Evolutionary conservation across 2,329 filamentous ascomycete genomes (phyloP).

Genomic region (Cryphonectria nitschkei): DNA sequence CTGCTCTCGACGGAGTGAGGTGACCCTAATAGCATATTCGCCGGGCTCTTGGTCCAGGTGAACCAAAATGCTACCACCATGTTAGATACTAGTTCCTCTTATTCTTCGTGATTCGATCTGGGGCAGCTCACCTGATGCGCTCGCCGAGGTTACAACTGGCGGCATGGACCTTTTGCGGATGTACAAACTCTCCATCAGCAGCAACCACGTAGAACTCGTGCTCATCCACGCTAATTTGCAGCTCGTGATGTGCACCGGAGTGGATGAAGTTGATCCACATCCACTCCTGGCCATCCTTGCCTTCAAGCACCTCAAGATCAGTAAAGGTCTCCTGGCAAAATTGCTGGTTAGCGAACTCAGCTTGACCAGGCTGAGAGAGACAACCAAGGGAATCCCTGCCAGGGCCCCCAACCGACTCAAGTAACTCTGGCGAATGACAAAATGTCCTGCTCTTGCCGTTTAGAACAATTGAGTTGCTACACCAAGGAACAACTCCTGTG

Average conservation of each 20-base stretch:
- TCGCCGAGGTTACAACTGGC: constrained; percentile 31
- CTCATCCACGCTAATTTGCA: constrained; percentile 30
- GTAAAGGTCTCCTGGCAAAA: constrained; percentile 26
- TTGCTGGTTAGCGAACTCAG: constrained; percentile 24
- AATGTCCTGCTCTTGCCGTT: constrained; percentile 28
- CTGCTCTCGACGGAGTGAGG: constrained; percentile 30
- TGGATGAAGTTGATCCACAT: constrained; percentile 31
- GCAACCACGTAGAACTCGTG: constrained; percentile 31
- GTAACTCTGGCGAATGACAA: constrained; percentile 23
- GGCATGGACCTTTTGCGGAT: constrained; percentile 29
- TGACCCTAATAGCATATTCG: constrained; percentile 29
- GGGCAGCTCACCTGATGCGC: constrained; percentile 27
- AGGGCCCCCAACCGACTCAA: constrained; percentile 24
- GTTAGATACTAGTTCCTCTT: neutral
- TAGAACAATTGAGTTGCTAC: constrained; percentile 29
- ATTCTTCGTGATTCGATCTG: neutral
- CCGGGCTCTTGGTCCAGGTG: constrained; percentile 25
- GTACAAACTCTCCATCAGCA: constrained; percentile 30
- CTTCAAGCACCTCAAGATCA: constrained; percentile 27
- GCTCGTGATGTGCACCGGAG: constrained; percentile 29
- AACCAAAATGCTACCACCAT: constrained; percentile 26
- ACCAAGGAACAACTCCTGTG: constrained; percentile 29
- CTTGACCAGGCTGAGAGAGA: constrained; percentile 19
- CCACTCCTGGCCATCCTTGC: constrained; percentile 25
- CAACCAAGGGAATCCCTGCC: constrained; percentile 28